These are phyloP conservation scores for Hura crepitans DNA, from an alignment of 441 rosid genomes.

Conservation along the genomic window DNA sequence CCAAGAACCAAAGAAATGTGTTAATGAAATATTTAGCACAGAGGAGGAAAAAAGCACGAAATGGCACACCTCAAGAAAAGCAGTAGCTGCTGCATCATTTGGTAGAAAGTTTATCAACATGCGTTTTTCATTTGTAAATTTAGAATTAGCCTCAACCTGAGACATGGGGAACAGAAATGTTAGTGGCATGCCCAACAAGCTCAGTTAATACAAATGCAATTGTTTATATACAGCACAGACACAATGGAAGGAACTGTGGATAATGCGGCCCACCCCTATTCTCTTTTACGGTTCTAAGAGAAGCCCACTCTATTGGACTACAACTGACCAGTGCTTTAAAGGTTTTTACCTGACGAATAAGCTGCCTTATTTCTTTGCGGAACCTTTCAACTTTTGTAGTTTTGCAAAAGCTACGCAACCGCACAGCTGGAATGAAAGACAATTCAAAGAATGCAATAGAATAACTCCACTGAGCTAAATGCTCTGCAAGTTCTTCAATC, in stretches of 20 bases:
- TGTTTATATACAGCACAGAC: background rate
- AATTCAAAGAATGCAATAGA: slow-evolving; percentile 77
- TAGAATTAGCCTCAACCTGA: slow-evolving; percentile 67
- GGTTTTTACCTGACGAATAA: slow-evolving; percentile 65
- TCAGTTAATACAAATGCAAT: background rate
- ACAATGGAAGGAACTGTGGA: background rate
- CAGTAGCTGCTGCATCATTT: slow-evolving; percentile 60
- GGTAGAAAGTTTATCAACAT: slow-evolving; percentile 51
- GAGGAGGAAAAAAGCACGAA: slow-evolving; percentile 5
- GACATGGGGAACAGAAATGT: slow-evolving; percentile 17
- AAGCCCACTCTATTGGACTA: background rate
- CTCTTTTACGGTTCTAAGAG: background rate
- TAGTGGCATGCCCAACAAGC: slow-evolving; percentile 11
- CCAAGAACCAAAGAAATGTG: background rate
- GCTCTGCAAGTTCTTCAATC: slow-evolving; percentile 83
- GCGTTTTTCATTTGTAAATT: slow-evolving; percentile 62
- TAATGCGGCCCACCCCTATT: background rate
- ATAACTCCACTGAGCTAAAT: slow-evolving; percentile 88
- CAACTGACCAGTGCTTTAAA: slow-evolving; percentile 5
- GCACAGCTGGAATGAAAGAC: slow-evolving; percentile 68
- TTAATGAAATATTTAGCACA: slow-evolving; percentile 6
- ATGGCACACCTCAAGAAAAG: slow-evolving; percentile 63
- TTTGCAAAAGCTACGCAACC: slow-evolving; percentile 72
- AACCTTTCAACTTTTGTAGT: slow-evolving; percentile 82
- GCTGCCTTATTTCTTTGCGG: slow-evolving; percentile 78